phyloP scores from a whole-genome alignment of 2,329 filamentous ascomycete genomes.

The Neonectria ditissima region DNA sequence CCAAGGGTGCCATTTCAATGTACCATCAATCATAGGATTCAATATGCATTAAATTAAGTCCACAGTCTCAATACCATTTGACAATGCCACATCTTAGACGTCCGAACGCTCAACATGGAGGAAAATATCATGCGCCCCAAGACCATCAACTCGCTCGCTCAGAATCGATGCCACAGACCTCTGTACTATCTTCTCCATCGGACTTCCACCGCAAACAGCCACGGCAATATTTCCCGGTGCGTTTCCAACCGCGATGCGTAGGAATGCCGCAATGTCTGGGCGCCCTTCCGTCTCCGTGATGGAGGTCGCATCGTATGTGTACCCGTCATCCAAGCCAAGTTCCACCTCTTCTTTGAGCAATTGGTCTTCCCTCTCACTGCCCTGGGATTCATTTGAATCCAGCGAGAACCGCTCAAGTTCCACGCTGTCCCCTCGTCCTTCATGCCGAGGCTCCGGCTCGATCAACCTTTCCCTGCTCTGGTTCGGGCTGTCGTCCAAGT shows the following conservation, averaged over 20 bases:
- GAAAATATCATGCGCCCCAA: constrained; percentile 31
- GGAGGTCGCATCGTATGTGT: constrained; percentile 27
- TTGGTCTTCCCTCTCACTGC: constrained; percentile 35
- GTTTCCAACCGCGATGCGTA: constrained; percentile 30
- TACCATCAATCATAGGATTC: neutral
- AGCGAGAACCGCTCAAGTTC: constrained; percentile 42
- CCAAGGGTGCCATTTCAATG: neutral
- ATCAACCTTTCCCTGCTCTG: constrained; percentile 42
- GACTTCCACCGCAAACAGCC: constrained; percentile 40
- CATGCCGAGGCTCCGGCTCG: constrained; percentile 22
- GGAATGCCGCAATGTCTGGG: constrained; percentile 39
- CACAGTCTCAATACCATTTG: neutral
- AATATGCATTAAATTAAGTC: neutral
- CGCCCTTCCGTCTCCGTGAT: constrained; percentile 40
- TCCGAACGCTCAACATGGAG: constrained; percentile 41
- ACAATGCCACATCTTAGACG: constrained; percentile 18
- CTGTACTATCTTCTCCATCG: constrained; percentile 37
- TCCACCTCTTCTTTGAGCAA: constrained; percentile 42
- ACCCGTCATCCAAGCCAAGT: constrained; percentile 32
- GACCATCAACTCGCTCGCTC: constrained; percentile 28
- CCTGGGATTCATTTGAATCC: constrained; percentile 33
- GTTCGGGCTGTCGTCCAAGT: constrained; percentile 22
- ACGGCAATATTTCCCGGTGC: constrained; percentile 36
- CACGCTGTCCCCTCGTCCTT: constrained; percentile 22
- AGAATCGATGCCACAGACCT: constrained; percentile 30